A percentile compares a stretch with the other conserved stretches of the same genome.
phyloP scores from a whole-genome alignment of 129 eudicot genomes.

The Chrysanthemum makinoi region DNA sequence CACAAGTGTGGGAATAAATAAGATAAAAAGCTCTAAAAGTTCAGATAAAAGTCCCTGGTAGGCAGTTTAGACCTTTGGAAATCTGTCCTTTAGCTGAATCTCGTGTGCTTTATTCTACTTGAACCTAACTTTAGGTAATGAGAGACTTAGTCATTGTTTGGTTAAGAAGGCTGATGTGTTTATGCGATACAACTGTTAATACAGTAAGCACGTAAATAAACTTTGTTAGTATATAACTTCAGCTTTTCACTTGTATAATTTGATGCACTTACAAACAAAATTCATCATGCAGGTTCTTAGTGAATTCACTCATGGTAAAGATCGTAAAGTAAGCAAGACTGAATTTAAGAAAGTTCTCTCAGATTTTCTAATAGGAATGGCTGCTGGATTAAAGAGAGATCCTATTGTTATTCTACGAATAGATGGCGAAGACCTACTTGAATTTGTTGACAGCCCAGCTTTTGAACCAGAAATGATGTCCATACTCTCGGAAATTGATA shows the following conservation, averaged over 20 bases:
- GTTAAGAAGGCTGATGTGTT: conserved; percentile 19
- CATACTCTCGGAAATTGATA: conserved; percentile 55
- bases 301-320: conserved; percentile 83
- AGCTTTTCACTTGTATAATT: not conserved
- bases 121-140: conserved; percentile 26
- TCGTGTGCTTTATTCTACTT: conserved; percentile 13
- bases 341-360: conserved; percentile 83
- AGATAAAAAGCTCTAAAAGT: not conserved
- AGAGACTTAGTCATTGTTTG: conserved; percentile 17
- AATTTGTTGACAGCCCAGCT: conserved; percentile 51
- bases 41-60: conserved; percentile 17
- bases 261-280: conserved; percentile 20
- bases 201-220: not conserved
- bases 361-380: conserved; percentile 93
- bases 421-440: conserved; percentile 84
- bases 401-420: conserved; percentile 91
- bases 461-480: conserved; percentile 72
- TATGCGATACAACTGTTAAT: conserved; percentile 18
- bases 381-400: conserved; percentile 90
- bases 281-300: conserved; percentile 62
- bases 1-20: not conserved
- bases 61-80: conserved; percentile 25
- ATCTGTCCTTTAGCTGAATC: conserved; percentile 21
- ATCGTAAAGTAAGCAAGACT: conserved; percentile 71
- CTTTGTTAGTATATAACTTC: not conserved